phyloP scores from a whole-genome alignment of 305 asterid species.

The Fraxinus paxiana region DNA sequence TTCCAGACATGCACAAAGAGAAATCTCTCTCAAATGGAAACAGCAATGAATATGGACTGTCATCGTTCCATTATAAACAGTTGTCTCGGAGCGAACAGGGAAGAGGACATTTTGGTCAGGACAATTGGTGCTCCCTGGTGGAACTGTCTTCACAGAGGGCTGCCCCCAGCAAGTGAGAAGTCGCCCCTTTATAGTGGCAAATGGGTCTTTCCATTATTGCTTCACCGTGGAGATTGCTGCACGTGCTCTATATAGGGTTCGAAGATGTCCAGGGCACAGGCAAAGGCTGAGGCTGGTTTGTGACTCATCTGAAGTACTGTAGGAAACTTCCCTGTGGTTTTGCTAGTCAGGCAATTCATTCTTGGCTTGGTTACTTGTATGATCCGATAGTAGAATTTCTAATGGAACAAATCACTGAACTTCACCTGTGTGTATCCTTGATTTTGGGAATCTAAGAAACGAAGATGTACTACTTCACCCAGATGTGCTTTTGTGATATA shows the following conservation, averaged over 20 bases:
- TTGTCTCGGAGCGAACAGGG: constrained; percentile 29
- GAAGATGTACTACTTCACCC: neutral
- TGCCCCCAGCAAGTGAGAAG: constrained; percentile 42
- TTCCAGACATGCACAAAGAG: constrained; percentile 28
- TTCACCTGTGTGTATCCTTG: neutral
- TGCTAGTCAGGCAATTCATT: constrained; percentile 70
- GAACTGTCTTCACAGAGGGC: constrained; percentile 29
- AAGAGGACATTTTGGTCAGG: constrained; percentile 28
- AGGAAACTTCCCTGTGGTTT: constrained; percentile 19
- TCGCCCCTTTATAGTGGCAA: constrained; percentile 2
- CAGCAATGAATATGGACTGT: constrained; percentile 20
- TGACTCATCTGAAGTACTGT: neutral
- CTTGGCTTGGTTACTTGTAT: constrained; percentile 75
- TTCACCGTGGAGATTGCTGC: neutral
- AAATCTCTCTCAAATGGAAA: constrained; percentile 33
- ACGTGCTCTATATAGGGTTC: neutral
- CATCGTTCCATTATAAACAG: constrained; percentile 25
- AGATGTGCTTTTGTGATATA: neutral
- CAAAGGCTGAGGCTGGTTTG: neutral
- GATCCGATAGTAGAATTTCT: neutral
- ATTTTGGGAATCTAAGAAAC: neutral
- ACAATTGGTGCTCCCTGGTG: constrained; percentile 44
- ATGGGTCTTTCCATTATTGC: neutral
- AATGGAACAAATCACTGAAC: neutral
- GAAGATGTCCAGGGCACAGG: neutral